Conservation (phyloP, 345 rosid genomes). For the Abelmoschus esculentus region DNA sequence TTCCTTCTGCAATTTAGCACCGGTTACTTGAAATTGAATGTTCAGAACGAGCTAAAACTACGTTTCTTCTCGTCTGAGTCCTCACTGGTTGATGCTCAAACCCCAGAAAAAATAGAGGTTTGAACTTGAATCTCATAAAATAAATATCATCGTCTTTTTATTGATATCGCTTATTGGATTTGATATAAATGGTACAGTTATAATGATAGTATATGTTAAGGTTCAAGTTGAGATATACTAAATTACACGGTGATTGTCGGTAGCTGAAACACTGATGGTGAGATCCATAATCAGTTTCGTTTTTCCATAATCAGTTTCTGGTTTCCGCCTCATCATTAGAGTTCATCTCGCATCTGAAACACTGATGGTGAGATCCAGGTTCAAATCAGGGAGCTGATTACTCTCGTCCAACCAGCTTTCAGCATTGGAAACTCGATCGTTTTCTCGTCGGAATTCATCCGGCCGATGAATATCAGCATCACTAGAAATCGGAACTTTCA, state of each 20-base stretch:
- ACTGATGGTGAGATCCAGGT: conserved; percentile 30
- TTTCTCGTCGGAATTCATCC: not conserved
- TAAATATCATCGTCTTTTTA: no score
- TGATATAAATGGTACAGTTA: no score
- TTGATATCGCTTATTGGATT: no score
- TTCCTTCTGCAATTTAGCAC: conserved; percentile 56
- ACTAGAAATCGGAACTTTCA: no score
- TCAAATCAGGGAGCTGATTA: conserved; percentile 39
- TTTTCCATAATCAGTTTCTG: no score
- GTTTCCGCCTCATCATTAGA: no score
- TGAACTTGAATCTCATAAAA: no score
- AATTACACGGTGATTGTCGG: not conserved
- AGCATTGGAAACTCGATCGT: conserved; percentile 31
- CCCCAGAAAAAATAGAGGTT: not conserved
- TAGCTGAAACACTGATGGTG: conserved; percentile 5
- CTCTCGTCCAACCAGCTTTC: conserved; percentile 31
- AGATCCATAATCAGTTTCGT: no score
- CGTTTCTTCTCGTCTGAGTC: conserved; percentile 25
- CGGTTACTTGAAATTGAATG: conserved; percentile 27
- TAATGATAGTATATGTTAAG: no score
- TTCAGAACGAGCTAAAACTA: conserved; percentile 23
- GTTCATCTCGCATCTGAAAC: not conserved
- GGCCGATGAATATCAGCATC: not conserved
- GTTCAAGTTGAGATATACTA: no score
- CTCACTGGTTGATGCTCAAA: conserved; percentile 2